phyloP scores from a whole-genome alignment of 2,329 filamentous ascomycete genomes.

The Penicillium sp. region DNA sequence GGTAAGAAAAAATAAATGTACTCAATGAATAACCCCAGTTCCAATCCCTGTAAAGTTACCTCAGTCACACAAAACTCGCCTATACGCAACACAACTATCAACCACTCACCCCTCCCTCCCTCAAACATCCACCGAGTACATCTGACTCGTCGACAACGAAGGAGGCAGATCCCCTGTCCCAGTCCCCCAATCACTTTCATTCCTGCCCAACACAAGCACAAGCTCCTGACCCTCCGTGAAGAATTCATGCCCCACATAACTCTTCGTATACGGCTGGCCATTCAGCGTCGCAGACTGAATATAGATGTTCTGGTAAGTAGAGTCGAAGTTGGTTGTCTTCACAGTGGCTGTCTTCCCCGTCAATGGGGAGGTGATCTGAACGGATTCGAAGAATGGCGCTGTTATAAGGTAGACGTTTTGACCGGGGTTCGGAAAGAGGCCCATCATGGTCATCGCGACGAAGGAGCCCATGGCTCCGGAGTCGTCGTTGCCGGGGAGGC shows the following conservation, averaged over 20 bases:
- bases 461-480: conserved; percentile 62
- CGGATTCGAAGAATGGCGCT: conserved; percentile 55
- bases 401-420: conserved; percentile 62
- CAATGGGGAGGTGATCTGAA: conserved; percentile 50
- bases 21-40: too few relatives aligned
- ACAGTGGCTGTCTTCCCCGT: conserved; percentile 55
- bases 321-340: conserved; percentile 48
- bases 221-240: conserved; percentile 57
- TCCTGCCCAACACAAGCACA: conserved; percentile 52
- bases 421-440: conserved; percentile 58
- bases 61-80: too few relatives aligned
- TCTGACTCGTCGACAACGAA: conserved; percentile 39
- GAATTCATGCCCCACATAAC: conserved; percentile 60
- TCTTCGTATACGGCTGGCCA: conserved; percentile 52
- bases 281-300: conserved; percentile 60
- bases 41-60: too few relatives aligned
- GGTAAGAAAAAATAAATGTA: too few relatives aligned
- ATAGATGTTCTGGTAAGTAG: conserved; percentile 52
- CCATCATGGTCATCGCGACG: conserved; percentile 58
- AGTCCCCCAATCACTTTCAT: conserved; percentile 60
- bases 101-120: too few relatives aligned
- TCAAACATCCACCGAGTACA: too few relatives aligned
- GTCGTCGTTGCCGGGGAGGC: conserved; percentile 62
- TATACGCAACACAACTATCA: too few relatives aligned
- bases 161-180: conserved; percentile 53